Conservation (phyloP, 495 filamentous ascomycete species). For the Daldinia loculata region DNA sequence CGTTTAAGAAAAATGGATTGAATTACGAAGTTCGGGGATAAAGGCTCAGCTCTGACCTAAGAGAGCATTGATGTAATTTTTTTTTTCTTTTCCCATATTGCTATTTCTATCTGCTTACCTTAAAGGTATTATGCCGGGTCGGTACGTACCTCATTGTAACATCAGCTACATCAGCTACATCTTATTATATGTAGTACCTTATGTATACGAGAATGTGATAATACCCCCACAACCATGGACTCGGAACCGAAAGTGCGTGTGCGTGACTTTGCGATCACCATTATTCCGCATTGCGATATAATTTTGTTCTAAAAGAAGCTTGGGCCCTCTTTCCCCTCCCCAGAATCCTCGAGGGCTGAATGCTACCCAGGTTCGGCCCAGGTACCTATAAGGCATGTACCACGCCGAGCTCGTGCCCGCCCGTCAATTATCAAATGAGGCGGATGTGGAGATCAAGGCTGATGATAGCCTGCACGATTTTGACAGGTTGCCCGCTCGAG, state of each 20-base stretch:
- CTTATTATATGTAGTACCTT: slow-evolving; percentile 4
- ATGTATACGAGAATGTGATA: slow-evolving; percentile 45
- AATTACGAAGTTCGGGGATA: slow-evolving; percentile 30
- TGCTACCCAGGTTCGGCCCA: slow-evolving; percentile 20
- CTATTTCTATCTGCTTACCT: slow-evolving; percentile 3
- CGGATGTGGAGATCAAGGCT: slow-evolving; percentile 38
- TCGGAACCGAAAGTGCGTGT: slow-evolving; percentile 36
- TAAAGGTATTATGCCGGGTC: slow-evolving; percentile 13
- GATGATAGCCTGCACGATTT: slow-evolving; percentile 36
- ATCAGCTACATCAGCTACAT: slow-evolving; percentile 15
- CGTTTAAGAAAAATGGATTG: slow-evolving; percentile 33
- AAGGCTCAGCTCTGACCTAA: slow-evolving; percentile 25
- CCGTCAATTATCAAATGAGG: slow-evolving; percentile 39
- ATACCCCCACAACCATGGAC: slow-evolving; percentile 42
- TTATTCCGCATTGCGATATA: slow-evolving; percentile 33
- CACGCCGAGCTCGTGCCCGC: slow-evolving; percentile 10
- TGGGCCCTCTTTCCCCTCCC: slow-evolving; percentile 17
- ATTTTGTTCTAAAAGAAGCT: slow-evolving; percentile 29
- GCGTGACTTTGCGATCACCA: slow-evolving; percentile 29
- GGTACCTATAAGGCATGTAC: slow-evolving; percentile 4
- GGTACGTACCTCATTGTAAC: slow-evolving; percentile 41
- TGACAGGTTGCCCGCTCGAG: slow-evolving; percentile 35
- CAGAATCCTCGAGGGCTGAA: slow-evolving; percentile 1
- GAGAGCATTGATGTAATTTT: slow-evolving; percentile 1
- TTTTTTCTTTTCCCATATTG: slow-evolving; percentile 11